Percentiles rank a stretch among this genome's conserved stretches.
Conservation (phyloP, 2,329 filamentous ascomycete species). For the Aspergillus carbonarius region DNA sequence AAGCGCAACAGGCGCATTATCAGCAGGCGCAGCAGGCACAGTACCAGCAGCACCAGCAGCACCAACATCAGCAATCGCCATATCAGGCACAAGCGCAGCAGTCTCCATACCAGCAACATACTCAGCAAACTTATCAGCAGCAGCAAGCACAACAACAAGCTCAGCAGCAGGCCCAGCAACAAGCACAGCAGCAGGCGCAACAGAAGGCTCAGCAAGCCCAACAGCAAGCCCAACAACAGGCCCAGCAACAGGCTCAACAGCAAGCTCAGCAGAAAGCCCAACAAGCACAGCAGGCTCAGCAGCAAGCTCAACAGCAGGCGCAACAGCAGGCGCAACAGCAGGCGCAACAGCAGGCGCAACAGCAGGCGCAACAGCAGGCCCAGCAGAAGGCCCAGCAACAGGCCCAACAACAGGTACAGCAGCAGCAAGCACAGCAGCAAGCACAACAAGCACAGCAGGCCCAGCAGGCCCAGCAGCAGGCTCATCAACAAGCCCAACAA, state of each 20-base stretch:
- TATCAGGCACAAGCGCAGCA: slow-evolving; percentile 20
- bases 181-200: slow-evolving; percentile 16
- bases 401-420: background rate
- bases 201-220: slow-evolving; percentile 16
- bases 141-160: slow-evolving; percentile 3
- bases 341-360: background rate
- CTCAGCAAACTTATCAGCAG: slow-evolving; percentile 10
- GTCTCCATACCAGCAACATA: slow-evolving; percentile 17
- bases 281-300: background rate
- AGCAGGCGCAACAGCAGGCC: background rate
- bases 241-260: slow-evolving; percentile 1
- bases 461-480: slow-evolving; percentile 6
- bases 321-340: slow-evolving; percentile 5
- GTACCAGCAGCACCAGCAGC: slow-evolving; percentile 18
- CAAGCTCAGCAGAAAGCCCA: background rate
- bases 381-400: background rate
- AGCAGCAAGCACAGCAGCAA: background rate
- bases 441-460: slow-evolving; percentile 2
- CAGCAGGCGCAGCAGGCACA: slow-evolving; percentile 9
- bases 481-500: slow-evolving; percentile 11
- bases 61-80: slow-evolving; percentile 17
- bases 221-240: slow-evolving; percentile 5
- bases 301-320: slow-evolving; percentile 5
- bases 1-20: slow-evolving; percentile 8
- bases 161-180: slow-evolving; percentile 19